phyloP scores from a whole-genome alignment of 1,139 yeast species.

The Zygosaccharomyces sapae region DNA sequence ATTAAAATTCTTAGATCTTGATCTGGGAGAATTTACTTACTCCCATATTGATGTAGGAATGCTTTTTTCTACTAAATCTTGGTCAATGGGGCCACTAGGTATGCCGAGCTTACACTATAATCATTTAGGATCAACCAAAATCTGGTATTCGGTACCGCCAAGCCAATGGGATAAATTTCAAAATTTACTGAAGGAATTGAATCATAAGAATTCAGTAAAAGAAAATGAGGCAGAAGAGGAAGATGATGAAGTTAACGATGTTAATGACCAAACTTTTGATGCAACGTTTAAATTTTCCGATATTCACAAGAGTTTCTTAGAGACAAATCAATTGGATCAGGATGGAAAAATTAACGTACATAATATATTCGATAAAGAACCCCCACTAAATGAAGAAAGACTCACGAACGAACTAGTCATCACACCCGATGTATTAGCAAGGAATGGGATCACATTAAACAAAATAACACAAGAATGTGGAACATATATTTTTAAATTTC shows the following conservation, averaged over 20 bases:
- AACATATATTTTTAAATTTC: constrained; percentile 54
- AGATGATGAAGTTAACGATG: constrained; percentile 14
- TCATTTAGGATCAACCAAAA: constrained; percentile 62
- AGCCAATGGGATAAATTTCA: constrained; percentile 62
- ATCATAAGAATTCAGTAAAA: neutral
- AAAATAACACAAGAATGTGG: constrained; percentile 56
- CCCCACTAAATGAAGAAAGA: neutral
- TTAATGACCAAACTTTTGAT: constrained; percentile 6
- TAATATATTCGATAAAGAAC: neutral
- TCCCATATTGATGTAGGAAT: constrained; percentile 57
- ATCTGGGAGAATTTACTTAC: constrained; percentile 43
- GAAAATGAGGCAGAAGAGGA: constrained; percentile 13
- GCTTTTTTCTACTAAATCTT: constrained; percentile 66
- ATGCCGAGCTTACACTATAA: constrained; percentile 63
- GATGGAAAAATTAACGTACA: neutral
- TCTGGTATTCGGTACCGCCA: constrained; percentile 82
- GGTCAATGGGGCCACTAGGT: constrained; percentile 76
- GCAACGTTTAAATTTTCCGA: constrained; percentile 17
- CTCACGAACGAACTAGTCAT: constrained; percentile 22
- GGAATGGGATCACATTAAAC: constrained; percentile 45
- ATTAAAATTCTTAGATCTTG: constrained; percentile 40
- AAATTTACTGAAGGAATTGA: constrained; percentile 37
- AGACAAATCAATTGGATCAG: constrained; percentile 23
- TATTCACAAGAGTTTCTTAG: constrained; percentile 24
- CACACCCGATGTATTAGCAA: constrained; percentile 47